Conservation (phyloP, 73 alveolate genomes). For the Durusdinium trenchii region DNA sequence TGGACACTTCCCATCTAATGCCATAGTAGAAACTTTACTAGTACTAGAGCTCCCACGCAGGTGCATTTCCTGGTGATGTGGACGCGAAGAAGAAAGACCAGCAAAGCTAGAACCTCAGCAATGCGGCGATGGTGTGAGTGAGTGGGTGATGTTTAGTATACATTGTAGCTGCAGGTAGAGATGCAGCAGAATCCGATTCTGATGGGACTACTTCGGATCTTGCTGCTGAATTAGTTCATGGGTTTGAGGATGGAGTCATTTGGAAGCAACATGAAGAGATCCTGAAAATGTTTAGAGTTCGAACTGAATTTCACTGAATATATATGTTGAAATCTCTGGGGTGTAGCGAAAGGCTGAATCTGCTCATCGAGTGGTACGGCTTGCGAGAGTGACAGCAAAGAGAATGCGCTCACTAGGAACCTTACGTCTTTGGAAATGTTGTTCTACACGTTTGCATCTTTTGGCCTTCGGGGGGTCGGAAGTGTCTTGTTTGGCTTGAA, state of each 20-base stretch:
- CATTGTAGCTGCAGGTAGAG: no score
- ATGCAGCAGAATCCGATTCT: no score
- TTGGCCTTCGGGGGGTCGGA: no score
- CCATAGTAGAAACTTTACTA: no score
- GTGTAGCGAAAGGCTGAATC: not conserved
- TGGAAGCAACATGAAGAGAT: no score
- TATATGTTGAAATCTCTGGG: not conserved
- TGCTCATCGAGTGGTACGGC: not conserved
- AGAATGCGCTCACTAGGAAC: not conserved
- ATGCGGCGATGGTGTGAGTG: no score
- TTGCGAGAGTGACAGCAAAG: not conserved
- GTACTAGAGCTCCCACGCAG: no score
- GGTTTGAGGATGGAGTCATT: not conserved
- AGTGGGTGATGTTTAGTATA: no score
- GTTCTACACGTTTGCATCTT: not conserved
- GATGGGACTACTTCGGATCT: slow-evolving; percentile 1
- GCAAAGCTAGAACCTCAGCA: no score
- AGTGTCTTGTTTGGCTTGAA: not conserved
- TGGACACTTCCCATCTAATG: no score
- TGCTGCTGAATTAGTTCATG: not conserved
- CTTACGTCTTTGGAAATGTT: not conserved
- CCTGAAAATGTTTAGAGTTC: not conserved
- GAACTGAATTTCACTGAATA: not conserved
- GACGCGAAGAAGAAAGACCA: no score
- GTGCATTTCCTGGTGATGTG: no score